These are phyloP conservation scores for Iodosphaeria phyllophila DNA, from an alignment of 2,329 filamentous ascomycete genomes.

Conservation along the genomic window DNA sequence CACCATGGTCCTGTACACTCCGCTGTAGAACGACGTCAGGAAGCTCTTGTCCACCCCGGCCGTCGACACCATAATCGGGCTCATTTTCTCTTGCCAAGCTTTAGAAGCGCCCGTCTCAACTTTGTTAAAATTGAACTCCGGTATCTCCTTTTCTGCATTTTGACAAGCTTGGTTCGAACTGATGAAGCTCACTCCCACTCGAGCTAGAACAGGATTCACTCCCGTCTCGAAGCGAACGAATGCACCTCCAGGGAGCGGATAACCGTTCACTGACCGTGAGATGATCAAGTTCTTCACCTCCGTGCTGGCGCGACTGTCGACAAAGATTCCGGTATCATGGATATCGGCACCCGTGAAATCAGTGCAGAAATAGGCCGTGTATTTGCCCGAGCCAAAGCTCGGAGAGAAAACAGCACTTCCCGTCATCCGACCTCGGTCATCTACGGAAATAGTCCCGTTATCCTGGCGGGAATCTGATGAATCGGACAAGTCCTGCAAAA, in stretches of 20 bases:
- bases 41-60: constrained; percentile 30
- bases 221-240: constrained; percentile 40
- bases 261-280: constrained; percentile 29
- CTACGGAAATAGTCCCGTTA: constrained; percentile 35
- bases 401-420: constrained; percentile 43
- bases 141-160: constrained; percentile 52
- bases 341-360: constrained; percentile 43
- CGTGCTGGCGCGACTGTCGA: constrained; percentile 32
- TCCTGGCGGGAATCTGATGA: constrained; percentile 39
- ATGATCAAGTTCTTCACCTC: constrained; percentile 27
- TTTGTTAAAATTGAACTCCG: constrained; percentile 41
- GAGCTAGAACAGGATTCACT: constrained; percentile 34
- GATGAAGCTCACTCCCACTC: constrained; percentile 54
- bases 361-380: constrained; percentile 44
- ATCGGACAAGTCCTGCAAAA: constrained; percentile 48
- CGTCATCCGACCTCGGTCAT: constrained; percentile 36
- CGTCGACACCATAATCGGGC: constrained; percentile 33
- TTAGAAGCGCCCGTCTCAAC: constrained; percentile 30
- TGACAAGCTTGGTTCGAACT: constrained; percentile 45
- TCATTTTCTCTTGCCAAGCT: constrained; percentile 43
- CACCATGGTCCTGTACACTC: constrained; percentile 54
- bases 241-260: constrained; percentile 39
- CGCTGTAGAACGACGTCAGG: constrained; percentile 49
- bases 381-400: constrained; percentile 45
- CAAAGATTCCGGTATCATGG: constrained; percentile 41